Evolutionary conservation across 23 red algal genomes (phyloP), one percentile per base, ranked within the genome.

Genomic region (Cyanidioschyzon merolae): DNA sequence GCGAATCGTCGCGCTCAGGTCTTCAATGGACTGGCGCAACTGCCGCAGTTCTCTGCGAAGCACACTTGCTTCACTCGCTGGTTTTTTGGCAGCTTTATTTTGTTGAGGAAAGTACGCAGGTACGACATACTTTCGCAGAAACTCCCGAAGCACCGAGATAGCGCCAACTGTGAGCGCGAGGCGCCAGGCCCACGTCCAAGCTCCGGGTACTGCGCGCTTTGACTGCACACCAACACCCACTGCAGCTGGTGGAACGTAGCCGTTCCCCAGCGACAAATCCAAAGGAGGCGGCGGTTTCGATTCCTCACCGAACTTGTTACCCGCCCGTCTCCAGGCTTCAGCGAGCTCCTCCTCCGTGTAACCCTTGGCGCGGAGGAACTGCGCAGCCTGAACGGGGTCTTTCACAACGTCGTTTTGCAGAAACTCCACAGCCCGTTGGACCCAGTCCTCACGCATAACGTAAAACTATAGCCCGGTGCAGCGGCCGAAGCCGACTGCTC

Each of bases 101-200:
- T 71, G n/a, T 3, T 81, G 16, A 17, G 78, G 78, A 31, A 63
- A 81, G 59, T 81, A 81, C 21, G 59, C 41, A 1, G 78, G 78
- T 21, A 81, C 78, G 0, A 81, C 78, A 81, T 81, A 81, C 45
- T 81, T 81, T 81, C 32, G 54, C 15, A 81, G 68, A 3, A 81
- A 36, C 50, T 81, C 78, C 38, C 78, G 59, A 29, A 81, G 2
- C 27, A 58, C 45, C 21, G 68, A 59, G 39, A 81, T 1, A 2
- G 68, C 37, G 26, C 78, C 41, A 7, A 77, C 18, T 50, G 24
- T n/a, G 15, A 77, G 75, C 36, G 51, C 75, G 3, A 77, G 15
- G 2, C 51, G 75, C 51, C 51, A 58, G 7, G 32, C 21, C 63
- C 63, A 71, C 3, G n/a, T 35, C 63, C 21, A 35, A 25, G 63